Evolutionary conservation across 2,329 filamentous ascomycete genomes (phyloP), one percentile per base, ranked within the genome.

Genomic region (Hymenoscyphus occultus): DNA sequence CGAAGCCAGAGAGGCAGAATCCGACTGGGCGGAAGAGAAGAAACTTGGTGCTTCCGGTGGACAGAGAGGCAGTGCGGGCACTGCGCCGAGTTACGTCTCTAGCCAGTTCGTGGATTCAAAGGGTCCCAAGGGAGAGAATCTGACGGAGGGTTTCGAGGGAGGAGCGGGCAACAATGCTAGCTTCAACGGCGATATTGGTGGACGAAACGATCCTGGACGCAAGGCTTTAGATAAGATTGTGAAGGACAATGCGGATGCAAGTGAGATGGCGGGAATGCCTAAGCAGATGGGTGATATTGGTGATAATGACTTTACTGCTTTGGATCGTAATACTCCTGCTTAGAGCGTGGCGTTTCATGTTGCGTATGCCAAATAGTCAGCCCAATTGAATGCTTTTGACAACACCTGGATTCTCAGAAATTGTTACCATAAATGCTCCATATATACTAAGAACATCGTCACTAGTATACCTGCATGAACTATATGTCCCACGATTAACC

Each of bases 141-240:
- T 75, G 64, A 73, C 62, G 5, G 74, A 75, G 61, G 72, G 72
- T 1, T 69, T 68, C 2, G 69, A 72, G 31, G 68, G 67, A 28
- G 62, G 68, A 32, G 71, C 71, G 60, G 57, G 54, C 4, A 72
- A 74, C 51, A 75, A 76, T 62, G 73, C 72, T 16, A 74, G 73
- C 63, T 75, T 73, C 48, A 72, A 67, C 42, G 62, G 77, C 3
- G 78, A 83, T 69, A 78, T 80, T 65, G 83, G 82, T 1, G 79
- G 77, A 5, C 75, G 78, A 70, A 74, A 82, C 64, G 83, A 85
- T 69, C 83, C 83, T 3, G 77, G 78, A 60, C 71, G 79, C 9
- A 64, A 77, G 48, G 82, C 82, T 4, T 82, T 83, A 73, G 68
- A 75, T 51, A 78, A 79, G 68, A 77, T 84, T 39, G 22, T 61